These are phyloP conservation scores for Hirschfeldia incana DNA, from an alignment of 345 rosid species.

Conservation along the genomic window DNA sequence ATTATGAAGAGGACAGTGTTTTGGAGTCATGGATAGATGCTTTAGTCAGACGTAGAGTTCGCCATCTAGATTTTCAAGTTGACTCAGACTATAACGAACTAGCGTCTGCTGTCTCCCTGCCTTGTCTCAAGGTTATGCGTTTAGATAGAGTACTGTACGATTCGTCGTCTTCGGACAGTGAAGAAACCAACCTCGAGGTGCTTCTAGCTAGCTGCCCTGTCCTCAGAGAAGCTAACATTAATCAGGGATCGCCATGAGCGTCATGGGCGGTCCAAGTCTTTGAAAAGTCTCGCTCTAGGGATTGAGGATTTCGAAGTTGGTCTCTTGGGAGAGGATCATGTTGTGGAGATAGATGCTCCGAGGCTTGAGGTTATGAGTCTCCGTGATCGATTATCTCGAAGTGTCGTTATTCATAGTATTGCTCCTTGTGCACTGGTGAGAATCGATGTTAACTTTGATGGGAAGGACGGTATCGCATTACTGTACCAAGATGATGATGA, in stretches of 20 bases:
- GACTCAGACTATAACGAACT: background rate
- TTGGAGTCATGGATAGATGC: background rate
- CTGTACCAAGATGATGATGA: background rate
- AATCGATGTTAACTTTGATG: background rate
- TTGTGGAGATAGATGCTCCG: background rate
- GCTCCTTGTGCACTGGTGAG: background rate
- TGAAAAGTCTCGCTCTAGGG: background rate
- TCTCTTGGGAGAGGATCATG: background rate
- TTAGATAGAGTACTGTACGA: background rate
- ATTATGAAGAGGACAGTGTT: background rate
- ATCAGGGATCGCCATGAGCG: background rate
- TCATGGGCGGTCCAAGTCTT: background rate
- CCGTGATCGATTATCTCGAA: background rate
- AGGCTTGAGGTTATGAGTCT: background rate
- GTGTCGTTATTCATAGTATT: background rate
- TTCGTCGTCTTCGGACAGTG: background rate
- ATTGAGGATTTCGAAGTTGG: background rate
- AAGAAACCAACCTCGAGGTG: background rate
- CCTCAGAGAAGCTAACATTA: background rate
- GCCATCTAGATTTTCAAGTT: background rate
- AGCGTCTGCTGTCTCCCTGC: background rate
- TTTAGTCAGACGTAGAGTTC: background rate
- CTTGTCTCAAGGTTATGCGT: background rate
- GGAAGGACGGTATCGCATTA: background rate
- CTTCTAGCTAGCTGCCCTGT: background rate